Evolutionary conservation across 345 rosid species (phyloP).

Genomic region (Crucihimalaya himalaica): DNA sequence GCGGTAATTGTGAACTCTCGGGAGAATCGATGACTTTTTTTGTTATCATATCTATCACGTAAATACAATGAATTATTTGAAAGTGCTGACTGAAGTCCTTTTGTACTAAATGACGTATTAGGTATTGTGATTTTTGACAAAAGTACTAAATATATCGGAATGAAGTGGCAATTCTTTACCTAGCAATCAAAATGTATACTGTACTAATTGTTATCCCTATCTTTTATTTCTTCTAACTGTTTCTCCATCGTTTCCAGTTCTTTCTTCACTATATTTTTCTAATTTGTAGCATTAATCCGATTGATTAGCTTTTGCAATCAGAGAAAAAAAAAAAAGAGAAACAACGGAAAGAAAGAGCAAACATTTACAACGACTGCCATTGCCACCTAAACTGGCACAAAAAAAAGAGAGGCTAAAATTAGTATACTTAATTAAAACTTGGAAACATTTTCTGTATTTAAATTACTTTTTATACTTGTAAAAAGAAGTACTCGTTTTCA

Average conservation of each 20-base stretch:
- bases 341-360: neutral
- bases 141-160: neutral
- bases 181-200: neutral
- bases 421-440: neutral
- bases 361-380: neutral
- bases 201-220: neutral
- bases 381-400: neutral
- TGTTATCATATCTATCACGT: too few species aligned
- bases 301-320: neutral
- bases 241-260: too few species aligned
- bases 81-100: neutral
- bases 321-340: neutral
- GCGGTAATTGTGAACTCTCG: too few species aligned
- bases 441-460: neutral
- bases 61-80: neutral
- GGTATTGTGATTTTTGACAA: neutral
- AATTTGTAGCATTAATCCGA: too few species aligned
- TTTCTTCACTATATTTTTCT: too few species aligned
- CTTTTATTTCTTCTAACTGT: neutral
- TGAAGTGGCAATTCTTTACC: neutral
- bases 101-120: neutral
- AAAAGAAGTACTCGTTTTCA: conserved; percentile 14
- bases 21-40: too few species aligned
- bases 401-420: too few species aligned
- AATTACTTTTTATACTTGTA: neutral